phyloP scores from a whole-genome alignment of 2,329 filamentous ascomycete species.

The Cladophialophora exuberans region DNA sequence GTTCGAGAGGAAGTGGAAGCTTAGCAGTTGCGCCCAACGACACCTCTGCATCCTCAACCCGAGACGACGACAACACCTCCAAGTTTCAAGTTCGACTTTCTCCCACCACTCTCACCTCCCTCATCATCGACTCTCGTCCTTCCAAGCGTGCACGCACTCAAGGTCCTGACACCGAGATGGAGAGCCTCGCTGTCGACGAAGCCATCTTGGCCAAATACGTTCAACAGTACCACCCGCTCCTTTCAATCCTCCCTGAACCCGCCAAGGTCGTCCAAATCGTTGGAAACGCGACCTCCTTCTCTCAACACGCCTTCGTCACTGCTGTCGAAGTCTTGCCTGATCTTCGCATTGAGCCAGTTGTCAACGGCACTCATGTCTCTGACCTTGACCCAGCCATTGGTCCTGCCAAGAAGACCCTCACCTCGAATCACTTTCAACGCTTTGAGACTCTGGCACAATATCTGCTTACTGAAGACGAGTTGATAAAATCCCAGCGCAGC shows the following conservation, averaged over 20 bases:
- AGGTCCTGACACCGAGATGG: slow-evolving; percentile 1
- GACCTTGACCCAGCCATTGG: slow-evolving; percentile 7
- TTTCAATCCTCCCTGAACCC: slow-evolving; percentile 29
- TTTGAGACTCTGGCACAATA: slow-evolving; percentile 18
- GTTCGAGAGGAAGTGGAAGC: slow-evolving; percentile 25
- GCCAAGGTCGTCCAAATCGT: slow-evolving; percentile 17
- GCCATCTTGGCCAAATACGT: slow-evolving; percentile 27
- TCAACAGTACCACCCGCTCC: slow-evolving; percentile 27
- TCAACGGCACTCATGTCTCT: slow-evolving; percentile 20
- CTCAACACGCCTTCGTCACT: slow-evolving; percentile 19
- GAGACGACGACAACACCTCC: slow-evolving; percentile 13
- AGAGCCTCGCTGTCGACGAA: slow-evolving; percentile 11
- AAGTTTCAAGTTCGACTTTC: slow-evolving; percentile 5
- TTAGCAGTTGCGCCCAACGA: slow-evolving; percentile 34
- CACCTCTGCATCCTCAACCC: slow-evolving; percentile 10
- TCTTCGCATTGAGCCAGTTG: neutral
- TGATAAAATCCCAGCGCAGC: slow-evolving; percentile 1
- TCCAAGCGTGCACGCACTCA: slow-evolving; percentile 24
- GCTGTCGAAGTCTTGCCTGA: slow-evolving; percentile 19
- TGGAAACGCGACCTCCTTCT: neutral
- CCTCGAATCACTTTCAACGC: slow-evolving; percentile 4
- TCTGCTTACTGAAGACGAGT: slow-evolving; percentile 5
- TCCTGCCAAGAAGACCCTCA: slow-evolving; percentile 1
- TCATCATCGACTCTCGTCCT: slow-evolving; percentile 17
- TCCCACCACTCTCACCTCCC: slow-evolving; percentile 15